Percentiles rank a stretch among this genome's conserved stretches.
Conservation (phyloP, 257 asterid genomes). For the Solanum appendiculatum region DNA sequence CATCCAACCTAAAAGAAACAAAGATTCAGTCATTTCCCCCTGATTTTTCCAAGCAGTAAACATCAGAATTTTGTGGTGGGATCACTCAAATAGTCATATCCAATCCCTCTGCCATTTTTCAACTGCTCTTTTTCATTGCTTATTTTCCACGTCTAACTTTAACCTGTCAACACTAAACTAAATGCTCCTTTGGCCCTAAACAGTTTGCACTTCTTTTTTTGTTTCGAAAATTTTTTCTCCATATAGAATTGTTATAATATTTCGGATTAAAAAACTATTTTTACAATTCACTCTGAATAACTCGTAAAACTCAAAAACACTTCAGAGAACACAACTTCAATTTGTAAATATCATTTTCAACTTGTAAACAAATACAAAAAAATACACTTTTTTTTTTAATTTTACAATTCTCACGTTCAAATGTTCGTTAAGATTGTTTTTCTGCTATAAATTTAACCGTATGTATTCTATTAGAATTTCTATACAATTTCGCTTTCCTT, state of each 20-base stretch:
- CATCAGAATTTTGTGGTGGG: background rate
- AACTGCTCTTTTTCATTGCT: conserved; percentile 11
- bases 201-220: background rate
- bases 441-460: background rate
- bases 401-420: no score
- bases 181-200: background rate
- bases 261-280: background rate
- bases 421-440: background rate
- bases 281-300: no score
- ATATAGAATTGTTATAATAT: background rate
- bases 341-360: no score
- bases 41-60: background rate
- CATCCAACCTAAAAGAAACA: background rate
- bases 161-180: background rate
- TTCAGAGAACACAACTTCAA: no score
- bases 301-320: background rate
- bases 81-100: background rate
- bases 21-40: background rate
- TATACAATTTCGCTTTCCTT: background rate
- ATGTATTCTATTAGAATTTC: background rate
- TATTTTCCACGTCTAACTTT: conserved; percentile 33
- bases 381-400: no score
- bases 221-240: no score
- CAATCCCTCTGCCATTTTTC: background rate
- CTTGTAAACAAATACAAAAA: no score